Conservation (phyloP, 78 protist genomes). For the Cavenderia fasciculata region DNA sequence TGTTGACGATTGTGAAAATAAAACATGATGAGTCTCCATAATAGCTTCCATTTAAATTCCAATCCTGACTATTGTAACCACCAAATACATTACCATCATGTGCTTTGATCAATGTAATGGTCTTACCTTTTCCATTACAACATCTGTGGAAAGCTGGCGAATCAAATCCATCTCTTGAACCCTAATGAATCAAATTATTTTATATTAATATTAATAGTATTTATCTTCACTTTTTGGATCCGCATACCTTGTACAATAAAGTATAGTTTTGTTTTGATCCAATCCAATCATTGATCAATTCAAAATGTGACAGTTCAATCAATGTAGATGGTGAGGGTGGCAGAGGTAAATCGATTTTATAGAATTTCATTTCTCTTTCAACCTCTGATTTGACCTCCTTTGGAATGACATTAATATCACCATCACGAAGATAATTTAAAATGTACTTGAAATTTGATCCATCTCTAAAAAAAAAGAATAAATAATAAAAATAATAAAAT, state of each 20-base stretch:
- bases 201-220: too few relatives aligned
- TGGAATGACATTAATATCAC: background rate
- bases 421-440: constrained; percentile 16
- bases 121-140: background rate
- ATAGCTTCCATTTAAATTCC: background rate
- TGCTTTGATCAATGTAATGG: constrained; percentile 1
- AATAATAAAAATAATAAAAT: too few relatives aligned
- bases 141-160: background rate
- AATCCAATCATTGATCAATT: too few relatives aligned
- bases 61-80: background rate
- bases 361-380: too few relatives aligned
- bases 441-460: background rate
- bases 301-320: too few relatives aligned
- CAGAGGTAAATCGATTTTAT: too few relatives aligned
- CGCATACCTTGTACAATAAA: constrained; percentile 6
- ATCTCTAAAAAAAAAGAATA: constrained; percentile 2
- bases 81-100: constrained; percentile 14
- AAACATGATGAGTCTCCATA: background rate
- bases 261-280: too few relatives aligned
- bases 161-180: background rate
- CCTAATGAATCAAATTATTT: background rate
- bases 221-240: too few relatives aligned
- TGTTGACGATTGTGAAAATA: background rate
- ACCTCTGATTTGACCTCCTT: background rate
- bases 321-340: background rate